These are phyloP conservation scores for Malus sieversii DNA, from an alignment of 306 rosid species.

Conservation along the genomic window DNA sequence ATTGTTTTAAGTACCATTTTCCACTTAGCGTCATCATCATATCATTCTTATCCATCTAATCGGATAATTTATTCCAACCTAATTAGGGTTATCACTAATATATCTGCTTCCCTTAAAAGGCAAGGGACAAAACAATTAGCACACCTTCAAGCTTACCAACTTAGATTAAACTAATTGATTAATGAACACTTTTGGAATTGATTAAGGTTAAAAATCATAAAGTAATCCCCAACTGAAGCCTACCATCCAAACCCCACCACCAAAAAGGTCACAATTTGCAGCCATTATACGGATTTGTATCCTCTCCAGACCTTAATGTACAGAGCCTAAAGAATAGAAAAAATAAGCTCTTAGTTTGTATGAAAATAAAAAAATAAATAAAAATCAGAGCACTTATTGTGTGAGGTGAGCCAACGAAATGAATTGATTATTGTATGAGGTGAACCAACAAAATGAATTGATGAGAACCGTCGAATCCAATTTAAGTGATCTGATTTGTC, in stretches of 20 bases:
- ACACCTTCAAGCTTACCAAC: neutral
- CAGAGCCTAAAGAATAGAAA: no score
- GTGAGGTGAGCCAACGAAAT: no score
- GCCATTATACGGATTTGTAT: neutral
- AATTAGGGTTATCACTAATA: neutral
- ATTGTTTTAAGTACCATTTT: slow-evolving; percentile 3
- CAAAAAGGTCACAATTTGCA: slow-evolving; percentile 11
- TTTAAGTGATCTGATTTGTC: no score
- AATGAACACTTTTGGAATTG: neutral
- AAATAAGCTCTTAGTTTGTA: no score
- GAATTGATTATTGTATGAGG: no score
- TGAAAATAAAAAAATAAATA: no score
- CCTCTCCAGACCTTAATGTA: no score
- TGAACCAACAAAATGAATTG: no score
- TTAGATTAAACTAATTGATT: neutral
- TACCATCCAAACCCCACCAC: neutral
- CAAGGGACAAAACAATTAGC: slow-evolving; percentile 3
- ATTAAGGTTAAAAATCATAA: slow-evolving; percentile 1
- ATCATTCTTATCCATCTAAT: neutral
- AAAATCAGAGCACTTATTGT: no score
- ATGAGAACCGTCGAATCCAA: no score
- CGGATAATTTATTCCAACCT: neutral
- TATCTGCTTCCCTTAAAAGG: slow-evolving; percentile 54
- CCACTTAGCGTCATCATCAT: slow-evolving; percentile 17
- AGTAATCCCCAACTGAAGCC: slow-evolving; percentile 6